Evolutionary conservation across 2,329 filamentous ascomycete species (phyloP), one percentile per base, ranked within the genome.

Genomic region (Neofusicoccum parvum): DNA sequence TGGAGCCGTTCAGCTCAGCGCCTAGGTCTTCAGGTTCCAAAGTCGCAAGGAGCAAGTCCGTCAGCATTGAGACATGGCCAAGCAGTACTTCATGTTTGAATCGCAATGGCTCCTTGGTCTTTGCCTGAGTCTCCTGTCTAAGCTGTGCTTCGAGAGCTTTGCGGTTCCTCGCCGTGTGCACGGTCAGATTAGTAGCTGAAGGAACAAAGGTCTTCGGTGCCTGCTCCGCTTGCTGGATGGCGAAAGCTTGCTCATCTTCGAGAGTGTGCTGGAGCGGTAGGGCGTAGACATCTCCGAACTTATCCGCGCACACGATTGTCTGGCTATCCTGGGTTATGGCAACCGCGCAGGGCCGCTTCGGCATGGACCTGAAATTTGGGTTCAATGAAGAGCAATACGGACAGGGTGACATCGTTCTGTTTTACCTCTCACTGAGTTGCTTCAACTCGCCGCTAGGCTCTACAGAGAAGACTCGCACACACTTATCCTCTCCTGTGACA

Each of bases 261-360:
- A 74, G 72, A 11, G 75, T 71, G 12, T 72, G 70, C 50, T 92
- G 76, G 3, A 98, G 82, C 14, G 95, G 94, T 7, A 99, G 80
- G 11, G 91, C 87, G 79, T 97, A 98, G 67, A 97, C 94, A 76
- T 99, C 95, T 69, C 95, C 95, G 73, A 98, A 98, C 78, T 99
- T 99, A 82, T 99, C 95, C 62, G 88, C 94, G 68, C 87, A 88
- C 66, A 98, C 79, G 68, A 99, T 92, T 9, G 88, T 91, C 49
- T 84, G 83, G 68, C 87, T 84, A 74, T 94, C 89, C 45, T 86
- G 81, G 7, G 90, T 88, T 62, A 97, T 79, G 60, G 85, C 81
- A 66, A 98, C 82, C 41, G 91, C 88, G 74, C 90, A 94, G 12
- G 94, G 92, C 41, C 93, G 88, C 81, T 97, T 98, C 45, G 93